A percentile compares a stretch with the other conserved stretches of the same genome.
These are phyloP conservation scores for Suillus subluteus DNA, from an alignment of 768 basidiomycete genomes.

Conservation along the genomic window DNA sequence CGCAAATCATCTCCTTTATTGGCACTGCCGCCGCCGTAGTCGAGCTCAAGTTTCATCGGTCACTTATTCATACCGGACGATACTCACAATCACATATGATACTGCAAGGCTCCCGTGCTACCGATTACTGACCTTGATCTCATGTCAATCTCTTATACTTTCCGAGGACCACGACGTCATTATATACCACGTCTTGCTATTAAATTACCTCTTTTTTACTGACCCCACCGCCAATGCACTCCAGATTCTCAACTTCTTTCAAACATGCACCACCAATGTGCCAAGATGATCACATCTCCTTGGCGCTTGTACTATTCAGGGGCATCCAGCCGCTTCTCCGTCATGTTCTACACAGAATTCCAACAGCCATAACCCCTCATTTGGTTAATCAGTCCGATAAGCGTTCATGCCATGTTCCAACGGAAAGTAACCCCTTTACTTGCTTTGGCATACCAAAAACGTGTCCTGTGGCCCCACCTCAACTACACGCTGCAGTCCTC, in stretches of 20 bases:
- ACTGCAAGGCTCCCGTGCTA: conserved; percentile 6
- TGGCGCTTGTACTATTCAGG: not conserved
- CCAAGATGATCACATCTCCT: conserved; percentile 2
- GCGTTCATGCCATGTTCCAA: not conserved
- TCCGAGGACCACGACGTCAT: conserved; percentile 6
- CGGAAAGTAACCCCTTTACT: conserved; percentile 8
- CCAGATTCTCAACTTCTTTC: not conserved
- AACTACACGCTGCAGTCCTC: not conserved
- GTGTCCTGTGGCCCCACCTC: not conserved
- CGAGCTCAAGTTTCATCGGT: not conserved
- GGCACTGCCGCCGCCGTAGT: not conserved
- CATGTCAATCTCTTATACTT: not conserved
- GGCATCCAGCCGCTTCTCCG: not conserved
- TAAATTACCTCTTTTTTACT: conserved; percentile 1
- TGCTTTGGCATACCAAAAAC: not conserved
- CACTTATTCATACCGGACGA: not conserved
- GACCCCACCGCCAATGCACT: conserved; percentile 9
- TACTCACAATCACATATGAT: too few species aligned
- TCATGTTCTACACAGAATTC: conserved; percentile 1
- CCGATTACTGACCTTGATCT: not conserved
- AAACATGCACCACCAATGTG: conserved; percentile 2
- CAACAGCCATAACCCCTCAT: not conserved
- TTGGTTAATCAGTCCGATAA: not conserved
- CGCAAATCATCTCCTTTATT: conserved; percentile 4
- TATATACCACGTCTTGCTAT: not conserved